Conservation (phyloP, 2,329 filamentous ascomycete species). For the Colletotrichum sp. region DNA sequence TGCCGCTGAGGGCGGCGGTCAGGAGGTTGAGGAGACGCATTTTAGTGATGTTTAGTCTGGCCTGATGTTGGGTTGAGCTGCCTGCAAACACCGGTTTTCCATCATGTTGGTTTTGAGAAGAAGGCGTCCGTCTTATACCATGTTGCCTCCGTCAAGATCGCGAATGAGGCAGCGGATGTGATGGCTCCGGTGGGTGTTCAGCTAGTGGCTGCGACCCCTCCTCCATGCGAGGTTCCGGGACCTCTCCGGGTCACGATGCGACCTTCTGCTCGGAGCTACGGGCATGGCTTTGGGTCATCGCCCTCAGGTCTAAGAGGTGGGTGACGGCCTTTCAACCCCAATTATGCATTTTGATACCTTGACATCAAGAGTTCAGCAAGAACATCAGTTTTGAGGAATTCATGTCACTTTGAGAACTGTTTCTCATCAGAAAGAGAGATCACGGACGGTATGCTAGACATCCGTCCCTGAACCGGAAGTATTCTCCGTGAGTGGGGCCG, state of each 20-base stretch:
- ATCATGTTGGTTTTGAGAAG: not conserved
- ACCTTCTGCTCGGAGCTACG: not conserved
- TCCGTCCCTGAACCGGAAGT: slow-evolving; percentile 2
- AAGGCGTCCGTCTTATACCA: not conserved
- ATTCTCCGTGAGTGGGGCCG: not conserved
- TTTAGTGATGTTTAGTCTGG: not conserved
- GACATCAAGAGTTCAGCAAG: accelerated
- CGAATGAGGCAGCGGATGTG: not conserved
- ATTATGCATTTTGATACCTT: not conserved
- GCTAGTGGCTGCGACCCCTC: not conserved
- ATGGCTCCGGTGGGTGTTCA: not conserved
- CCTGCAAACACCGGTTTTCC: not conserved
- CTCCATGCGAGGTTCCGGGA: not conserved
- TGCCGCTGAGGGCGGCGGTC: not conserved
- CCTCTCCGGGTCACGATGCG: not conserved
- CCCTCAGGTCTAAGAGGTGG: not conserved
- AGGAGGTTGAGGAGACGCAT: slow-evolving; percentile 7
- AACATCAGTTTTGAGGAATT: not conserved
- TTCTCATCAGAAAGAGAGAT: not conserved
- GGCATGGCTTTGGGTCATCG: not conserved
- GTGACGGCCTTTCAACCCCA: not conserved
- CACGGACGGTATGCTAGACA: not conserved
- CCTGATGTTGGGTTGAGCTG: not conserved
- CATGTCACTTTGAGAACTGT: not conserved
- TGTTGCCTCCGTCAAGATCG: not conserved